A percentile compares a stretch with the other conserved stretches of the same genome.
phyloP scores from a whole-genome alignment of 2,329 filamentous ascomycete genomes.

The Monilinia vaccinii-corymbosi region DNA sequence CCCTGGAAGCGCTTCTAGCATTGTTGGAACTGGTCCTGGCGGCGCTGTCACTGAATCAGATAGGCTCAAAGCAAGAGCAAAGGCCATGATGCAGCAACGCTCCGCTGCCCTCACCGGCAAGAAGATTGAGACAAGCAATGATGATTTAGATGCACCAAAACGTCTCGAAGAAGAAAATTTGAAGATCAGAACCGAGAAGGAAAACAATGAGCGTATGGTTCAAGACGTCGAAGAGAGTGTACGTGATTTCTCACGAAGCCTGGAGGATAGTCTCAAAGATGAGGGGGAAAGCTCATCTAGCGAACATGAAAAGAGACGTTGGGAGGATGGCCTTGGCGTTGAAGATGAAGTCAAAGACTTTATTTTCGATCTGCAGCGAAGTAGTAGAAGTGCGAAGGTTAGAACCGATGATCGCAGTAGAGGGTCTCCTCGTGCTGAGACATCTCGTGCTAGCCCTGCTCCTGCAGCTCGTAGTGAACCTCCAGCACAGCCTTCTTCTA shows the following conservation, averaged over 20 bases:
- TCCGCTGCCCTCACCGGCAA: conserved; percentile 86
- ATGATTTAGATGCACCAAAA: conserved; percentile 71
- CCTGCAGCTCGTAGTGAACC: conserved; percentile 26
- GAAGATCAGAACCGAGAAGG: conserved; percentile 72
- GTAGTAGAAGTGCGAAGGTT: conserved; percentile 67
- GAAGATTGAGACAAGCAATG: conserved; percentile 58
- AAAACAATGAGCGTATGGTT: conserved; percentile 95
- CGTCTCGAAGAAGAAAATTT: conserved; percentile 83
- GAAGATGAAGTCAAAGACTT: conserved; percentile 97
- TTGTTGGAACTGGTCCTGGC: conserved; percentile 88
- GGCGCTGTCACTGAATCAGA: conserved; percentile 88
- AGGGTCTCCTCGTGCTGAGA: conserved; percentile 29
- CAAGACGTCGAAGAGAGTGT: conserved; percentile 95
- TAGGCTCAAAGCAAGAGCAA: conserved; percentile 86
- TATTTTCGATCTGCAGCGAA: conserved; percentile 90
- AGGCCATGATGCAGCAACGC: conserved; percentile 97
- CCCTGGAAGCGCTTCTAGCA: conserved; percentile 67
- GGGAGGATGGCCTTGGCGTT: conserved; percentile 93
- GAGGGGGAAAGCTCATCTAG: conserved; percentile 64
- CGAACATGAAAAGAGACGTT: conserved; percentile 85
- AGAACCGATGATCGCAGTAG: conserved; percentile 44
- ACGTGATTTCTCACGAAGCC: conserved; percentile 71
- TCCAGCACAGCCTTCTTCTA: conserved; percentile 36
- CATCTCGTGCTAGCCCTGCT: conserved; percentile 33
- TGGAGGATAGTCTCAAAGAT: conserved; percentile 83